These are phyloP conservation scores for Trichoderma hamatum DNA, from an alignment of 2,329 filamentous ascomycete species.

Conservation along the genomic window DNA sequence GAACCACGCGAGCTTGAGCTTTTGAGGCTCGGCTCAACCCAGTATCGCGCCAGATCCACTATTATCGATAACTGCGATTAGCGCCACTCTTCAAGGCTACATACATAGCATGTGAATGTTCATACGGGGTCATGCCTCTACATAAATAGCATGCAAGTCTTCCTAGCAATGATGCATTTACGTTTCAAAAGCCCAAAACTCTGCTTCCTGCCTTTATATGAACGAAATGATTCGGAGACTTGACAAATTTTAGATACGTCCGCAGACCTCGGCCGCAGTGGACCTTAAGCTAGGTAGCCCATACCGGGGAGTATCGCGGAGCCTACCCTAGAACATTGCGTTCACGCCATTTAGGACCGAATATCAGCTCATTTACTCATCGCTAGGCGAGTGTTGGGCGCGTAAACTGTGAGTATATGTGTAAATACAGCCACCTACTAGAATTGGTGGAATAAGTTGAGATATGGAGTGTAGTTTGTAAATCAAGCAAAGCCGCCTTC, in stretches of 20 bases:
- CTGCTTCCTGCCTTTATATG: background rate
- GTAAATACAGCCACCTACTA: background rate
- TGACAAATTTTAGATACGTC: background rate
- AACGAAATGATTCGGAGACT: background rate
- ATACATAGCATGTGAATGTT: too few relatives aligned
- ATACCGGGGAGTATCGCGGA: background rate
- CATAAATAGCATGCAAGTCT: background rate
- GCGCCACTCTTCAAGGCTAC: background rate
- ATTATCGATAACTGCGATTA: conserved; percentile 18
- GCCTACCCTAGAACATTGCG: background rate
- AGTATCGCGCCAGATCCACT: conserved; percentile 17
- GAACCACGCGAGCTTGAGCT: conserved; percentile 12
- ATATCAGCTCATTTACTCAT: background rate
- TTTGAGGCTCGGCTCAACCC: conserved; percentile 1
- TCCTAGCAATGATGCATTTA: background rate
- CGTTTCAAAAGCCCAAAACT: too few relatives aligned
- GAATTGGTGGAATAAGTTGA: too few relatives aligned
- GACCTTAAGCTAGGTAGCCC: background rate
- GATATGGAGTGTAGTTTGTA: too few relatives aligned
- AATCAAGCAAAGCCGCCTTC: too few relatives aligned
- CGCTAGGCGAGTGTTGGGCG: background rate
- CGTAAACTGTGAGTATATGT: background rate
- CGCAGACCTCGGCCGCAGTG: too few relatives aligned
- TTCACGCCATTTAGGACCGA: background rate
- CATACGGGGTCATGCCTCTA: background rate